Base-by-base conservation (phyloP, 192 early-diverging fungal genomes). In the Coemansia sp. region DNA sequence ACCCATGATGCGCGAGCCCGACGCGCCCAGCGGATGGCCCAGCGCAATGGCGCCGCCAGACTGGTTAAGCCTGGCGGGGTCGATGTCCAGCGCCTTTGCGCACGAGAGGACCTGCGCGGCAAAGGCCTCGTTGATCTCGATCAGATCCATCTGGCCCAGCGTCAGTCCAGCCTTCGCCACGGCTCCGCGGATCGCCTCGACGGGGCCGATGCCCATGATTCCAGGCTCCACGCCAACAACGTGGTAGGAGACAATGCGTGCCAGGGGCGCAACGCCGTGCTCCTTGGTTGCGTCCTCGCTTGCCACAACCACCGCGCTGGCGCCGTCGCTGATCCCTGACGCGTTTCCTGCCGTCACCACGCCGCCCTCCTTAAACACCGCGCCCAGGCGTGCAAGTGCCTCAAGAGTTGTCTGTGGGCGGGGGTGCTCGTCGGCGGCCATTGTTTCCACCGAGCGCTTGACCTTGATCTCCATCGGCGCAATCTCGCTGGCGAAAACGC, bases 111-210 rank as follows among this genome's bases (percentile, higher is more conserved):
- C 92, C 76, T 97, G 95, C 16, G 90, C 90, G 49, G 94, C 93
- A 83, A 99, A 99, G n/a, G 97, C 97, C 85, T 99, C 97, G 80
- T 99, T 99, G 77, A 99, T 91, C 81, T 99, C 97, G 61, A 97
- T 80, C 14, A 96, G 72, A 61, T 90, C 90, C 88, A 99, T 96
- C 71, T 98, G 91, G 55, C 86, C 87, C 53, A 98, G 72, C 13
- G 76, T 65, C 58, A 96, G 77, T 16, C 88, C 88, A 49, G 95
- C 92, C 71, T 88, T 87, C 68, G 89, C 90, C 65, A 99, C 87
- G 12, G 91, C 95, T 11, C 86, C 90, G 32, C 87, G 85, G 67
- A 97, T 96, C 64, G 97, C 94, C 13, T 90, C 89, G 50, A 94
- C 95, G 12, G 97, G 97, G 17, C 97, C 97, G 63, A 97, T 94